phyloP scores from a whole-genome alignment of 495 filamentous ascomycete species.

The Cairneyella variabilis region DNA sequence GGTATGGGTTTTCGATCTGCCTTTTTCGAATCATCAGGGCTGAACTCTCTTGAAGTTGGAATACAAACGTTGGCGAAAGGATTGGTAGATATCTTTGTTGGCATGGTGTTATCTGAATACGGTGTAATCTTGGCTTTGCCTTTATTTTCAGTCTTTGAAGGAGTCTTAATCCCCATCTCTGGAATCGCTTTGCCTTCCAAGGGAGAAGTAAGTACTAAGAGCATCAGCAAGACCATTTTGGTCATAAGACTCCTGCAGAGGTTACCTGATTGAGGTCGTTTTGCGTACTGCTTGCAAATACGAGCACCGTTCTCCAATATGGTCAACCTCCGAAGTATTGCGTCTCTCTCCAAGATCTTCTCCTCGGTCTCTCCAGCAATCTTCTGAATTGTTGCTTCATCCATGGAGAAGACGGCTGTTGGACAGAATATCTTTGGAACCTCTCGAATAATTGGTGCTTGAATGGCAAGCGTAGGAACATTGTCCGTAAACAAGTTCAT shows the following conservation, averaged over 20 bases:
- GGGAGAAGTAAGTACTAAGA: not conserved
- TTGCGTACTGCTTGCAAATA: constrained; percentile 26
- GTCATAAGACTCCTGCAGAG: not conserved
- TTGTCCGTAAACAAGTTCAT: constrained; percentile 34
- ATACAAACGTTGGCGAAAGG: no score
- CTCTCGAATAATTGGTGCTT: constrained; percentile 9
- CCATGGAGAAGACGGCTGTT: constrained; percentile 16
- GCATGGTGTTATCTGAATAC: no score
- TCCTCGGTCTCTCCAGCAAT: constrained; percentile 20
- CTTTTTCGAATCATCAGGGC: no score
- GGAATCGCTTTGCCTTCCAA: no score
- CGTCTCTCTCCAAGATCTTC: constrained; percentile 13
- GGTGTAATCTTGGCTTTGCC: no score
- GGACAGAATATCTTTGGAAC: constrained; percentile 17
- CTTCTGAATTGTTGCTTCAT: constrained; percentile 2
- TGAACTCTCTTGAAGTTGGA: no score
- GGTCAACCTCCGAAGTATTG: constrained; percentile 17
- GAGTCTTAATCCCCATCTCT: no score
- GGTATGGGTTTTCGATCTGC: no score
- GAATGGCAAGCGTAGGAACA: constrained; percentile 29
- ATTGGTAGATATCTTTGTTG: no score
- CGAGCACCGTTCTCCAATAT: constrained; percentile 25
- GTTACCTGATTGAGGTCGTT: constrained; percentile 1
- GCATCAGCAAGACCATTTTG: not conserved
- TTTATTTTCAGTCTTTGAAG: no score